A percentile compares a stretch with the other conserved stretches of the same genome.
Evolutionary conservation across 164 flowering plant genomes (phyloP).

Genomic region (Vitis riparia): DNA sequence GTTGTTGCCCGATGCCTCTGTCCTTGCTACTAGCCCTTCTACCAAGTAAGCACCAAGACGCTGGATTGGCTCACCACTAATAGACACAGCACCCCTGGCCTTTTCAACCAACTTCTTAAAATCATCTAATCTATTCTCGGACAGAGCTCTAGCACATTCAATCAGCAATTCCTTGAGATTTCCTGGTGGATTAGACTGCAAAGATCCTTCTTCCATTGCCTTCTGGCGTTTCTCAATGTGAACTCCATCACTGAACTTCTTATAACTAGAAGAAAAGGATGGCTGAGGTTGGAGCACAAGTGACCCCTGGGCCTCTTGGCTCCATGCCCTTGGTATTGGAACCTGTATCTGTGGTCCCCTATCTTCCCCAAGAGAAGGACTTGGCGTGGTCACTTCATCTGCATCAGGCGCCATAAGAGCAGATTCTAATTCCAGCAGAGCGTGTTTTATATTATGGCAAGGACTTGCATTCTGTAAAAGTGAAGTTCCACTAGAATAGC

Average conservation of each 20-base stretch:
- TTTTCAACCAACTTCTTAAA: constrained; percentile 45
- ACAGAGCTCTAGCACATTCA: constrained; percentile 68
- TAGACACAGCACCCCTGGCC: constrained; percentile 52
- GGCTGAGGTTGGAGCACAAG: constrained; percentile 30
- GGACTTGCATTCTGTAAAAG: constrained; percentile 23
- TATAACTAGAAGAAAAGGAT: constrained; percentile 21
- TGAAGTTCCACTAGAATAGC: constrained; percentile 20
- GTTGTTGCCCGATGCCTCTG: constrained; percentile 47
- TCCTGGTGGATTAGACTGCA: constrained; percentile 29
- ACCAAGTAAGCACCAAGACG: constrained; percentile 73
- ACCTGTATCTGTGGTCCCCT: constrained; percentile 24
- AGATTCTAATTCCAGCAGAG: constrained; percentile 62
- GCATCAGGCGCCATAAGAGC: constrained; percentile 71
- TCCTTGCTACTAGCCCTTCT: constrained; percentile 64
- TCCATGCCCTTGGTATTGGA: constrained; percentile 36
- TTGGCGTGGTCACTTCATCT: constrained; percentile 25
- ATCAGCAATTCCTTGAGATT: constrained; percentile 56
- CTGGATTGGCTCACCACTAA: constrained; percentile 66
- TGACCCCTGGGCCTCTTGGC: constrained; percentile 28
- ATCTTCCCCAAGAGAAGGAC: constrained; percentile 31
- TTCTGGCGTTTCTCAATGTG: constrained; percentile 44
- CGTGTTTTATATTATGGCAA: constrained; percentile 36
- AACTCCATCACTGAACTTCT: constrained; percentile 19
- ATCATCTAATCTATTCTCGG: constrained; percentile 48
- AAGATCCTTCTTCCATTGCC: constrained; percentile 22